Percentiles rank a stretch among this genome's conserved stretches.
Evolutionary conservation across 1,284 basidiomycete genomes (phyloP).

Genomic region (Ceratobasidium sp.): DNA sequence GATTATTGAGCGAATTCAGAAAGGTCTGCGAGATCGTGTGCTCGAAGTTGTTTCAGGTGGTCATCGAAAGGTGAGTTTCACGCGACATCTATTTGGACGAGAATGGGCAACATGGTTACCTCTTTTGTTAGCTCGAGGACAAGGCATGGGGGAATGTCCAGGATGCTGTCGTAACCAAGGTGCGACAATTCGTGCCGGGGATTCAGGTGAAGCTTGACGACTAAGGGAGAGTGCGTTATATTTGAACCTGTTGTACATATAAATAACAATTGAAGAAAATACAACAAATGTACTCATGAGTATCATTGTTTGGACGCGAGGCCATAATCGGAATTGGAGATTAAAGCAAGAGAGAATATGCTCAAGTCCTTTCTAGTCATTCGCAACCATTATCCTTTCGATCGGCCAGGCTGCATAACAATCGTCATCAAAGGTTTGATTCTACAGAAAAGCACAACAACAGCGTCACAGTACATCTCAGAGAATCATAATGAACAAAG

Average conservation of each 20-base stretch:
- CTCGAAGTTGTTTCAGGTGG: constrained; percentile 40
- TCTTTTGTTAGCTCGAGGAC: constrained; percentile 38
- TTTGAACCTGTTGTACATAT: not conserved
- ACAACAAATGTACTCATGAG: not conserved
- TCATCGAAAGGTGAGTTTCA: constrained; percentile 35
- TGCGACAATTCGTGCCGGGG: constrained; percentile 40
- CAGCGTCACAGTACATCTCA: not conserved
- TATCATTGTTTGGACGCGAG: not conserved
- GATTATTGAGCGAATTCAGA: constrained; percentile 40
- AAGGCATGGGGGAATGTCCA: constrained; percentile 41
- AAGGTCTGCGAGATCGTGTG: constrained; percentile 39
- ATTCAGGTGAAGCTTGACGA: constrained; percentile 41
- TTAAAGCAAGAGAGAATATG: not conserved
- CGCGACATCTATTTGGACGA: not conserved
- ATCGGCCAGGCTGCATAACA: not conserved
- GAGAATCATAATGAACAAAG: constrained; percentile 6
- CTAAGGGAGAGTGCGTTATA: constrained; percentile 7
- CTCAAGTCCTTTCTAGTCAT: not conserved
- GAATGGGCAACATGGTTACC: not conserved
- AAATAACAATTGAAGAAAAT: not conserved
- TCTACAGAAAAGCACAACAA: not conserved
- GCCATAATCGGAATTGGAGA: not conserved
- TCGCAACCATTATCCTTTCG: not conserved
- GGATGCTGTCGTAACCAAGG: constrained; percentile 40
- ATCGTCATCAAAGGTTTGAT: not conserved